Evolutionary conservation across 2,329 filamentous ascomycete genomes (phyloP).

Genomic region (Neoarthrinium moseri): DNA sequence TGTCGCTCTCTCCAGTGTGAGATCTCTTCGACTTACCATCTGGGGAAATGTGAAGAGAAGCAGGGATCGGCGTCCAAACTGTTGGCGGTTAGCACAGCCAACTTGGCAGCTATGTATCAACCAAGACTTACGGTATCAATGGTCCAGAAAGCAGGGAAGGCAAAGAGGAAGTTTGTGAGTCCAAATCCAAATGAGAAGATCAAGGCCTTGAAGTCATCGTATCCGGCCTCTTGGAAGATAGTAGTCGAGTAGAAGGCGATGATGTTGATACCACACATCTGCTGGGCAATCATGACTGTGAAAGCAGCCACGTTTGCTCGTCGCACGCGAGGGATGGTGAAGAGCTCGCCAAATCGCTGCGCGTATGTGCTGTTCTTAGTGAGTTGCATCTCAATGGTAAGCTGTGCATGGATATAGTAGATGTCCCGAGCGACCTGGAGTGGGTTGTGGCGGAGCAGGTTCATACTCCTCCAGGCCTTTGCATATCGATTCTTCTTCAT

Average conservation of each 20-base stretch:
- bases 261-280: conserved; percentile 54
- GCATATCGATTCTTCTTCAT: conserved; percentile 64
- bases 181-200: conserved; percentile 66
- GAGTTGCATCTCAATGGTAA: conserved; percentile 57
- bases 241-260: conserved; percentile 62
- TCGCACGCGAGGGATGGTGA: conserved; percentile 67
- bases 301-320: conserved; percentile 75
- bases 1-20: not conserved
- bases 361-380: conserved; percentile 54
- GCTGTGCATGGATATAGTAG: conserved; percentile 64
- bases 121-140: conserved; percentile 55
- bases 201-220: conserved; percentile 52
- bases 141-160: conserved; percentile 62
- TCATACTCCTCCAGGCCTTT: conserved; percentile 58
- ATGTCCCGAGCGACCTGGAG: conserved; percentile 61
- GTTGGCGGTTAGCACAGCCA: conserved; percentile 47
- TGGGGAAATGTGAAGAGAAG: conserved; percentile 66
- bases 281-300: conserved; percentile 77
- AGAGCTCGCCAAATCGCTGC: conserved; percentile 62
- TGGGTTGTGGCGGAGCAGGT: conserved; percentile 49
- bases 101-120: conserved; percentile 55
- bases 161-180: conserved; percentile 63
- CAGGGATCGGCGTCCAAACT: conserved; percentile 61
- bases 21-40: conserved; percentile 40
- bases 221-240: conserved; percentile 58